Conservation (phyloP, 2,329 filamentous ascomycete species). For the Fusarium domesticum region DNA sequence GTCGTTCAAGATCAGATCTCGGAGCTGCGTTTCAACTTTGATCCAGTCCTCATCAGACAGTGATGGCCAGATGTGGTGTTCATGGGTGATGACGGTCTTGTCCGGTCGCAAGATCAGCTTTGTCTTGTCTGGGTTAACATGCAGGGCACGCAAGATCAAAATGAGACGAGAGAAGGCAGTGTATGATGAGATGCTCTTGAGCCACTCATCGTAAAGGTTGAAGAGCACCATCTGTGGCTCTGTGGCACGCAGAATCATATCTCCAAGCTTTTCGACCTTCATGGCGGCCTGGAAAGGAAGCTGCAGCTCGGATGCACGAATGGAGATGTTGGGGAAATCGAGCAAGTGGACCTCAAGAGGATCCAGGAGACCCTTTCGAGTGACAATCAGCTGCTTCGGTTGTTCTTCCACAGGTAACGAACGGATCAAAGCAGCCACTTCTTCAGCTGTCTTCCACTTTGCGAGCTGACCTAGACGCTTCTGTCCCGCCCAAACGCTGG, state of each 20-base stretch:
- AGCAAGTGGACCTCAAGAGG: conserved; percentile 95
- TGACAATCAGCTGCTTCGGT: conserved; percentile 97
- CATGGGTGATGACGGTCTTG: conserved; percentile 96
- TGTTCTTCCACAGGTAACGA: conserved; percentile 97
- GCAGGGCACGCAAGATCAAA: conserved; percentile 86
- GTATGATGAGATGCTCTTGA: conserved; percentile 97
- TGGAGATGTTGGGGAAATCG: conserved; percentile 98
- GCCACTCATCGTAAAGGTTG: conserved; percentile 98
- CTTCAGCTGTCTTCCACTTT: conserved; percentile 99
- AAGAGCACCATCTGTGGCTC: conserved; percentile 99
- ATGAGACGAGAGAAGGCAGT: conserved; percentile 96
- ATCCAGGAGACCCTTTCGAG: conserved; percentile 93
- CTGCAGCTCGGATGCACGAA: conserved; percentile 93
- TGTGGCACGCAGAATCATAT: conserved; percentile 97
- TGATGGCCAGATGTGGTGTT: conserved; percentile 98
- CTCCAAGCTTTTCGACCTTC: conserved; percentile 98
- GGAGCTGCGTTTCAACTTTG: conserved; percentile 95
- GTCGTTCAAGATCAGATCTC: conserved; percentile 94
- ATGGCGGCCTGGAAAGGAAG: conserved; percentile 98
- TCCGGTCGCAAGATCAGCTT: conserved; percentile 93
- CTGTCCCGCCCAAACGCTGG: conserved; percentile 97
- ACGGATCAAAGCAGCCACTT: conserved; percentile 95
- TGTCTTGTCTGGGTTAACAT: conserved; percentile 98
- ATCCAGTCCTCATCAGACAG: conserved; percentile 97
- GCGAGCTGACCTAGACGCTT: conserved; percentile 97